A percentile compares a stretch with the other conserved stretches of the same genome.
These are phyloP conservation scores for Trichoderma gamsii DNA, from an alignment of 495 filamentous ascomycete species.

Conservation along the genomic window DNA sequence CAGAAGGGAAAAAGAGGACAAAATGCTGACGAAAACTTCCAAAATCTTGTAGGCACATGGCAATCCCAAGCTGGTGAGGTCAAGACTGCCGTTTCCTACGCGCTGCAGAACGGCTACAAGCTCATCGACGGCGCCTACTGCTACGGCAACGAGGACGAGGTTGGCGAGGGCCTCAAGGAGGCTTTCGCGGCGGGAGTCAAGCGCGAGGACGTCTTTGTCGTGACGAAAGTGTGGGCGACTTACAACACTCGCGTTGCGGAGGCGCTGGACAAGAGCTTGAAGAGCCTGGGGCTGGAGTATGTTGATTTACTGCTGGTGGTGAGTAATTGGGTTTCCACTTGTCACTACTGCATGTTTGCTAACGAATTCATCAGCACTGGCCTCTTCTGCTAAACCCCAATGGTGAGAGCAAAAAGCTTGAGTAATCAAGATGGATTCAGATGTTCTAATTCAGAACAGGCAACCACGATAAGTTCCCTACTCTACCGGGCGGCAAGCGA, in stretches of 20 bases:
- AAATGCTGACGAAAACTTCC: not conserved
- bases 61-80: constrained; percentile 62
- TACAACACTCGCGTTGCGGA: constrained; percentile 63
- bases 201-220: constrained; percentile 75
- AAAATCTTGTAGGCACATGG: constrained; percentile 55
- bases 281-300: constrained; percentile 67
- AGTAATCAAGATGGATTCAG: too few species aligned
- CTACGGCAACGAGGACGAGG: constrained; percentile 54
- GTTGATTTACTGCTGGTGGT: constrained; percentile 69
- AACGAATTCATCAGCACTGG: constrained; percentile 52
- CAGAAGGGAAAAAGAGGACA: not conserved
- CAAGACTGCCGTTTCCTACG: constrained; percentile 45
- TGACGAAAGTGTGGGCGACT: constrained; percentile 78
- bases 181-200: constrained; percentile 64
- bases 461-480: constrained; percentile 72
- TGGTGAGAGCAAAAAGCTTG: constrained; percentile 40
- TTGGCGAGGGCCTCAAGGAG: constrained; percentile 50
- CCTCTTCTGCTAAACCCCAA: constrained; percentile 76
- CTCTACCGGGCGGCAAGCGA: constrained; percentile 59
- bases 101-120: constrained; percentile 57
- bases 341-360: too few species aligned
- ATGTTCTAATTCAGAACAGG: constrained; percentile 34
- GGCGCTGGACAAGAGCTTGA: constrained; percentile 63
- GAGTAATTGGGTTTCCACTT: not conserved
- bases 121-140: constrained; percentile 57